A percentile compares a stretch with the other conserved stretches of the same genome.
Evolutionary conservation across 495 filamentous ascomycete genomes (phyloP).

Genomic region (Letharia lupina): DNA sequence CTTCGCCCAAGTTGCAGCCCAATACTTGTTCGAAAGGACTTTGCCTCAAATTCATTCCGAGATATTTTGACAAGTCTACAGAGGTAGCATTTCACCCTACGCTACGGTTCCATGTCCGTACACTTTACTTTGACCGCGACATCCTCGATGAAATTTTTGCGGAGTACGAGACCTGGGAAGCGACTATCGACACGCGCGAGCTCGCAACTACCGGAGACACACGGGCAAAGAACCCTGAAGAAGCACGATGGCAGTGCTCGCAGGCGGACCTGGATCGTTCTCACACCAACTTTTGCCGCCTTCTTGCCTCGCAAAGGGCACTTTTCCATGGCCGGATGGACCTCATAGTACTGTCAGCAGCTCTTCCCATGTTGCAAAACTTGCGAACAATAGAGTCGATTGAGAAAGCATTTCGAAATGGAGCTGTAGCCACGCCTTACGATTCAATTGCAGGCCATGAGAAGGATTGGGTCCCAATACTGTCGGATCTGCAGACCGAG

Average conservation of each 20-base stretch:
- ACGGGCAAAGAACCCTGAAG: no score
- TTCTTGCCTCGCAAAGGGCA: no score
- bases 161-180: not conserved
- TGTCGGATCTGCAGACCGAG: not conserved
- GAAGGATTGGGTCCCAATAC: not conserved
- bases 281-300: no score
- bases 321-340: no score
- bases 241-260: no score
- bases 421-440: not conserved
- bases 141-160: not conserved
- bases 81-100: not conserved
- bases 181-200: not conserved
- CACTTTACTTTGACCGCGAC: not conserved
- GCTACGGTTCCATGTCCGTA: slow-evolving; percentile 2
- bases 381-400: not conserved
- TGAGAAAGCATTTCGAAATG: not conserved
- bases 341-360: no score
- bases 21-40: no score
- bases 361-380: not conserved
- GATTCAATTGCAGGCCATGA: not conserved
- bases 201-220: no score
- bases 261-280: no score
- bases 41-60: not conserved
- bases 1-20: not conserved
- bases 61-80: not conserved